A percentile compares a stretch with the other conserved stretches of the same genome.
Conservation (phyloP, 1,284 basidiomycete genomes). For the Puccinia polysora region DNA sequence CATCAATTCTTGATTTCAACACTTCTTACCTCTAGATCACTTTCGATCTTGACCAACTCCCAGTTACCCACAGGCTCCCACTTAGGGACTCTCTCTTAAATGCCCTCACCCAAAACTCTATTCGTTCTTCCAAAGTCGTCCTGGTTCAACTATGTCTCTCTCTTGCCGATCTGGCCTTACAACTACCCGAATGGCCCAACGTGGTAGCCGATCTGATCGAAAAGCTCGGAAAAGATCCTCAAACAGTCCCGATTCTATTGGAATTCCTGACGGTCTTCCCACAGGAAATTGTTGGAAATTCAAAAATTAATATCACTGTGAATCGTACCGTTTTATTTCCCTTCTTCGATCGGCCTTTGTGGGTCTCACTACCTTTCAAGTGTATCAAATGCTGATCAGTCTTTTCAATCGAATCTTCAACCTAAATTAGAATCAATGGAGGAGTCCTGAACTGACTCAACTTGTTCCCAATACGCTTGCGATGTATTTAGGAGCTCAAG, state of each 20-base stretch:
- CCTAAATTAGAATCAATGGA: slow-evolving; percentile 39
- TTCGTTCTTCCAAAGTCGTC: slow-evolving; percentile 71
- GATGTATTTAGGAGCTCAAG: slow-evolving; percentile 41
- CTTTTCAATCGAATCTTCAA: neutral
- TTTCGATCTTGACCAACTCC: slow-evolving; percentile 88
- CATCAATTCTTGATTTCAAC: neutral
- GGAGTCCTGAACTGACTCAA: slow-evolving; percentile 21
- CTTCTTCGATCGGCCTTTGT: too few relatives aligned
- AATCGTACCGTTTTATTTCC: slow-evolving; percentile 1
- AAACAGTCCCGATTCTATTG: slow-evolving; percentile 74
- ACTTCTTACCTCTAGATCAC: slow-evolving; percentile 65
- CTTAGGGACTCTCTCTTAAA: slow-evolving; percentile 80
- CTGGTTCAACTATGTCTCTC: slow-evolving; percentile 85
- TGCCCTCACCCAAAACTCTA: slow-evolving; percentile 64
- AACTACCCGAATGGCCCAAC: slow-evolving; percentile 82
- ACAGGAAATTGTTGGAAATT: slow-evolving; percentile 80
- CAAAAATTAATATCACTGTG: slow-evolving; percentile 76
- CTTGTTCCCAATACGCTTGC: slow-evolving; percentile 34
- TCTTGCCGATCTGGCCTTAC: slow-evolving; percentile 81
- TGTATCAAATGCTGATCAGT: slow-evolving; percentile 8
- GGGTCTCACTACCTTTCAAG: neutral
- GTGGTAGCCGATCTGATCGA: slow-evolving; percentile 78
- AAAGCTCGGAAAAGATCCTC: slow-evolving; percentile 75
- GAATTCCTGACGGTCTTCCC: slow-evolving; percentile 88
- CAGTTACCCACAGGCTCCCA: slow-evolving; percentile 65